Base-by-base conservation (phyloP, 139 green algal species). In the Chlamydomonas applanata region DNA sequence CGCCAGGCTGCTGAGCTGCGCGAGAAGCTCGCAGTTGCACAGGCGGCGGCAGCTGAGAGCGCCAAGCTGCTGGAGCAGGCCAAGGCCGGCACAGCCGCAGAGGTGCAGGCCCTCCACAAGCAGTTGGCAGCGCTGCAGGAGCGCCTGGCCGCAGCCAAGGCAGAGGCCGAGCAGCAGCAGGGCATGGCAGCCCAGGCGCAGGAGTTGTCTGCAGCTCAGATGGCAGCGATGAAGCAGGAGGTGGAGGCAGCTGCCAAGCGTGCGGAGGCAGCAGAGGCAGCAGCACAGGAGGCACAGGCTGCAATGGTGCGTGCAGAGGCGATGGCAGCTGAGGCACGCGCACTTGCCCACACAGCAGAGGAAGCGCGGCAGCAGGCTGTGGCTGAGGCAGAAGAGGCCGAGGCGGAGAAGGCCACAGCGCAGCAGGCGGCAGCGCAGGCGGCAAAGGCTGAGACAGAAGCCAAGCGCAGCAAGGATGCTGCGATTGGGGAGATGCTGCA, bases 31-130 rank as follows among this genome's bases (percentile, higher is more conserved):
- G 25, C n/a, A 40, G 59, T 11, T 40, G 59, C 59, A 35, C 59
- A 66, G 59, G 59, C 59, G 16, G 59, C 29, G 11, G 59, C 30
- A 3, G n/a, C 29, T 24, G 11, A 40, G 59, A 34, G 11, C 3
- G 59, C 59, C n/a, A 66, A 66, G 59, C 59, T 16, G 59, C n/a
- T 35, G 59, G 59, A 40, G 59, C 59, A 66, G 59, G 59, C 24
- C 2, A 66, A 66, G n/a, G 4, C 59, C 3, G 59, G n/a, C 4
- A 4, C 59, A n/a, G 59, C 24, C 3, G 59, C 25, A 1, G 69
- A 27, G 30, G 25, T 53, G 32, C 32, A 66, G 69, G 65, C 24
- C 2, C 36, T 40, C 4, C 4, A 59, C 2, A 22, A 40, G 36
- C 40, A 35, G 65, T 36, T 57, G 36, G 65, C 62, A 29, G 62